A percentile compares a stretch with the other conserved stretches of the same genome.
These are phyloP conservation scores for Talaromyces marneffei DNA, from an alignment of 2,329 filamentous ascomycete species.

Conservation along the genomic window DNA sequence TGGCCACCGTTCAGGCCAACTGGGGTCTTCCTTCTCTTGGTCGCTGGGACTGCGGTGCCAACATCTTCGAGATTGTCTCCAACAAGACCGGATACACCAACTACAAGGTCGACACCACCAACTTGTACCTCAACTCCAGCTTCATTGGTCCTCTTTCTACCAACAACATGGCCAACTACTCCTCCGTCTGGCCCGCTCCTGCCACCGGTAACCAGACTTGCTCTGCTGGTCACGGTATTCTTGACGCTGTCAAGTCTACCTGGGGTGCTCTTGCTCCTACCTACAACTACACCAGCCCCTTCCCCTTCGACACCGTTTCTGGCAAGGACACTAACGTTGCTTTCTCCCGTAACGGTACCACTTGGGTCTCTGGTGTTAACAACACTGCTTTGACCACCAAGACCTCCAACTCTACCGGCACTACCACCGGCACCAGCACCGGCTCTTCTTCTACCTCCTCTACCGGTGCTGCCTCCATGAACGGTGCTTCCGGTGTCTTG, in stretches of 20 bases:
- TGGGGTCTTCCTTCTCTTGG: slow-evolving; percentile 65
- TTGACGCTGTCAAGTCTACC: slow-evolving; percentile 30
- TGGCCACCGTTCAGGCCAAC: slow-evolving; percentile 63
- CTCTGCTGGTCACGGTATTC: slow-evolving; percentile 32
- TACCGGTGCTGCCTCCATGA: slow-evolving; percentile 16
- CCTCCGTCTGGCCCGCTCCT: slow-evolving; percentile 27
- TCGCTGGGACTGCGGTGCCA: slow-evolving; percentile 66
- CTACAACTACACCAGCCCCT: slow-evolving; percentile 32
- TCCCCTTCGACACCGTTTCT: slow-evolving; percentile 25
- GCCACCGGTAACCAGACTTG: slow-evolving; percentile 23
- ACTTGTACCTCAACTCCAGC: slow-evolving; percentile 49
- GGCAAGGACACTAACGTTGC: slow-evolving; percentile 25
- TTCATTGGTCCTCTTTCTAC: slow-evolving; percentile 45
- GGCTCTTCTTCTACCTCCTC: slow-evolving; percentile 14
- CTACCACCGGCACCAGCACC: slow-evolving; percentile 13
- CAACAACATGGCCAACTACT: slow-evolving; percentile 23
- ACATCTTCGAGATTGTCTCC: slow-evolving; percentile 60
- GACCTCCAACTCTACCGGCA: slow-evolving; percentile 14
- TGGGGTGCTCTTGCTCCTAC: slow-evolving; percentile 25
- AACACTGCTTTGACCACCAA: slow-evolving; percentile 14
- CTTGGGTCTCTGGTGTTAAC: slow-evolving; percentile 15
- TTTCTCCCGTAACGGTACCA: slow-evolving; percentile 14
- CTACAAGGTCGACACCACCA: slow-evolving; percentile 35
- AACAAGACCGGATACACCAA: slow-evolving; percentile 53
- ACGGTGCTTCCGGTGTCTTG: neutral